Base-by-base conservation (phyloP, 345 rosid species). In the Corchorus olitorius region DNA sequence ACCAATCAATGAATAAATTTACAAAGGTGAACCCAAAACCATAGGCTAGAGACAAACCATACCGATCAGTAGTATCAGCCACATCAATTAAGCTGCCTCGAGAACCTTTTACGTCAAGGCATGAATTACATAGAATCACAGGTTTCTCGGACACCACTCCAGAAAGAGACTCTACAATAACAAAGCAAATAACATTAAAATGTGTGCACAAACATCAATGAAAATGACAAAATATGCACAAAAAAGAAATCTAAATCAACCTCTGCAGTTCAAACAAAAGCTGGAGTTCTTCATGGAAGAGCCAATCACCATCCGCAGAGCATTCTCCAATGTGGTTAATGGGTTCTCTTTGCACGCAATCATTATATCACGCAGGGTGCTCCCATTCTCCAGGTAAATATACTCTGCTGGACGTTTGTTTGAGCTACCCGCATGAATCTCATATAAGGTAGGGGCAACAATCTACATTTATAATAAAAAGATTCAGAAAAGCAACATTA, bases 401-500 rank as follows among this genome's bases (percentile, higher is more conserved):
- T 90, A 85, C 73, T 93, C 99, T 27, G 97, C 89, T 7, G 98
- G 97, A 19, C 91, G 92, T 78, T 92, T 93, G 80, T 95, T 95
- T 65, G 88, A 39, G 87, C 97, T 91, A 70, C 87, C 88, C 22
- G 99, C 99, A 86, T 95, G 99, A 81, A 82, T 20, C 89, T 93
- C 99, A 68, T 77, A 96, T 41, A 81, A 58, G 22, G 81, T 54
- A 52, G 99, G 89, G 0, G 87, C 72, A 71, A 93, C 86, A 72
- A 86, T 89, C 99, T 96, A 76, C 59, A 76, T 68, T 68, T 45
- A 39, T 35, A 70, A 65, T 50, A 5, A 5, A 46, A 46, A 61
- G 37, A 77, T 22, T 79, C 73, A 66, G 61, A 60, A 74, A 46
- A 27, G 35, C 45, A 70, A 72, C 68, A 73, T 43, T 8, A 43